A percentile compares a stretch with the other conserved stretches of the same genome.
phyloP scores from a whole-genome alignment of 73 alveolate species.

The Breviolum minutum region DNA sequence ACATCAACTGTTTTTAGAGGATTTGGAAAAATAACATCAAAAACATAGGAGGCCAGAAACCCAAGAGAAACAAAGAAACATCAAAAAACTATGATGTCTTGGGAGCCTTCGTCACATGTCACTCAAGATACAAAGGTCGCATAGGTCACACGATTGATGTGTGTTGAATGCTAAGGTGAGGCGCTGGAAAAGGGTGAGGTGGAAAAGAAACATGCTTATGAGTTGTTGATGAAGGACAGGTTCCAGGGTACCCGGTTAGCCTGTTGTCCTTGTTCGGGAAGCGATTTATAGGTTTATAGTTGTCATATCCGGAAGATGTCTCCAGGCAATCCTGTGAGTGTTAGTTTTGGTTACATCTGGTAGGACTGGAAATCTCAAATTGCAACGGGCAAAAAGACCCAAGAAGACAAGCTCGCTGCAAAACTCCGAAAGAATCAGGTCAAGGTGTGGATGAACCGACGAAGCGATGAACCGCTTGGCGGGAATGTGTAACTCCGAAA shows the following conservation, averaged over 20 bases:
- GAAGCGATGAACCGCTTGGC: no score
- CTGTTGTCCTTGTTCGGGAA: background rate
- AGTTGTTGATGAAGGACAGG: constrained; percentile 31
- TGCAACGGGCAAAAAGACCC: constrained; percentile 57
- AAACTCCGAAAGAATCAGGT: constrained; percentile 30
- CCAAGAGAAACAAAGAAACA: no score
- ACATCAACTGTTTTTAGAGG: no score
- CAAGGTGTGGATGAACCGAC: background rate
- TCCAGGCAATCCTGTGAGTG: no score
- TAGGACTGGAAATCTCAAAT: constrained; percentile 76
- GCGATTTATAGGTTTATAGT: background rate
- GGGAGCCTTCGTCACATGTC: background rate
- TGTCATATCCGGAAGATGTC: no score
- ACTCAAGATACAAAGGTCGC: background rate
- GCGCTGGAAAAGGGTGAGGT: constrained; percentile 61
- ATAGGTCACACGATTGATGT: background rate
- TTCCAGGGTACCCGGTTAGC: background rate
- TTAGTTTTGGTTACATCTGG: background rate
- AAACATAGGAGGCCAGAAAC: no score
- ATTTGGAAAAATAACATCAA: no score
- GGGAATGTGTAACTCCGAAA: background rate
- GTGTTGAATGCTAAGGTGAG: background rate
- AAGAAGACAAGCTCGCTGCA: constrained; percentile 65
- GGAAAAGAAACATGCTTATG: constrained; percentile 67
- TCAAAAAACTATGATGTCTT: background rate